Conservation (phyloP, 1,284 basidiomycete genomes). For the Cryptococcus floricola region DNA sequence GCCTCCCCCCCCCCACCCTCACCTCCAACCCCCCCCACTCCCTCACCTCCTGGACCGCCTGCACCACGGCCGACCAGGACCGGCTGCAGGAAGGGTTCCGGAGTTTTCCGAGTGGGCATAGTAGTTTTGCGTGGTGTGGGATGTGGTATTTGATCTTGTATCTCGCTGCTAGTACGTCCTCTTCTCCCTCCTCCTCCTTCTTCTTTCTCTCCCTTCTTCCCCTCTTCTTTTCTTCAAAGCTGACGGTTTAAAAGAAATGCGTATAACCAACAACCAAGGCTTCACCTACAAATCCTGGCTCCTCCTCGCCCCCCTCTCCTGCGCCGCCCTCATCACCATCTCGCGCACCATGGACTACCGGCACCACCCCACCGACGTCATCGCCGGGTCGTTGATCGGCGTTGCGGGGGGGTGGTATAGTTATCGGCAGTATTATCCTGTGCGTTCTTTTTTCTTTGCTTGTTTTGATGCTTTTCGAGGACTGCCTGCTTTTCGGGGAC, state of each 20-base stretch:
- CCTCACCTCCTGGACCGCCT: slow-evolving; percentile 69
- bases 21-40: slow-evolving; percentile 64
- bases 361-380: slow-evolving; percentile 43
- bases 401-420: slow-evolving; percentile 37
- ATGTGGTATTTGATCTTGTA: slow-evolving; percentile 53
- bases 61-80: slow-evolving; percentile 61
- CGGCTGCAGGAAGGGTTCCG: slow-evolving; percentile 80
- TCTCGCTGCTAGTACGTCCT: slow-evolving; percentile 44
- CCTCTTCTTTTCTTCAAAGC: no score
- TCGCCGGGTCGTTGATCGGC: slow-evolving; percentile 42
- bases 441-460: slow-evolving; percentile 13
- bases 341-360: slow-evolving; percentile 67
- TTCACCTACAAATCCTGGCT: slow-evolving; percentile 85
- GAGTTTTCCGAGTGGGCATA: slow-evolving; percentile 89
- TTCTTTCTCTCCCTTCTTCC: no score
- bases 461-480: no score
- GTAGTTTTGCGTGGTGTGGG: slow-evolving; percentile 55
- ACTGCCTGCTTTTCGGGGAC: not conserved
- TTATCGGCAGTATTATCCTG: slow-evolving; percentile 48
- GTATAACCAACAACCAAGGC: slow-evolving; percentile 76
- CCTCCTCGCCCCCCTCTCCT: slow-evolving; percentile 68
- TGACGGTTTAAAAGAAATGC: slow-evolving; percentile 65
- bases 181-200: no score
- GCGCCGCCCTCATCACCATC: slow-evolving; percentile 77
- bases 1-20: slow-evolving; percentile 65